A percentile compares a stretch with the other conserved stretches of the same genome.
These are phyloP conservation scores for Basidiobolus heterosporus DNA, from an alignment of 371 early-diverging fungal genomes.

Conservation along the genomic window DNA sequence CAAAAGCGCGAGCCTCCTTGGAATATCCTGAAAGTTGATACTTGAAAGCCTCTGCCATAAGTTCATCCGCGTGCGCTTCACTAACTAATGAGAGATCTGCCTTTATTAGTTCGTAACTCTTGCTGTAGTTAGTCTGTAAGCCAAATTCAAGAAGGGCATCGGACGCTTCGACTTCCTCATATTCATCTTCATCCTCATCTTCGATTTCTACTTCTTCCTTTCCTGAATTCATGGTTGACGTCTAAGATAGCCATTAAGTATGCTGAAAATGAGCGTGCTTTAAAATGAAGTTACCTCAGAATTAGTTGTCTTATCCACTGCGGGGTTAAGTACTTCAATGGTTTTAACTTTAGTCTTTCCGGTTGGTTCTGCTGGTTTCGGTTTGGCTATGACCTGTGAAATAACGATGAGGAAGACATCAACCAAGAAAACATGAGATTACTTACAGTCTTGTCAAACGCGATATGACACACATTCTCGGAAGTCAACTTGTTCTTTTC, in stretches of 20 bases:
- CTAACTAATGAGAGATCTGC: conserved; percentile 49
- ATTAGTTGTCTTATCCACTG: background rate
- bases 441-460: conserved; percentile 10
- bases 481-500: conserved; percentile 7
- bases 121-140: conserved; percentile 40
- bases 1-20: conserved; percentile 49
- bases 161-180: conserved; percentile 39
- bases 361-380: conserved; percentile 1
- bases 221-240: background rate
- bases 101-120: conserved; percentile 42
- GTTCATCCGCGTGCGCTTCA: conserved; percentile 57
- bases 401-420: background rate
- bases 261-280: background rate
- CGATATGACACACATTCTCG: conserved; percentile 7
- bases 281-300: background rate
- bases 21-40: conserved; percentile 52
- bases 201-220: background rate
- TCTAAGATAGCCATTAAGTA: background rate
- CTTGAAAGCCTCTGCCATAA: conserved; percentile 74
- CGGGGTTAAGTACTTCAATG: conserved; percentile 8
- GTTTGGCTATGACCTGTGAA: background rate
- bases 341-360: conserved; percentile 1
- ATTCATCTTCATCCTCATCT: conserved; percentile 20
- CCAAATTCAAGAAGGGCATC: conserved; percentile 42
- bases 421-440: background rate